phyloP scores from a whole-genome alignment of 2,329 filamentous ascomycete species.

The Stemphylium lycopersici region DNA sequence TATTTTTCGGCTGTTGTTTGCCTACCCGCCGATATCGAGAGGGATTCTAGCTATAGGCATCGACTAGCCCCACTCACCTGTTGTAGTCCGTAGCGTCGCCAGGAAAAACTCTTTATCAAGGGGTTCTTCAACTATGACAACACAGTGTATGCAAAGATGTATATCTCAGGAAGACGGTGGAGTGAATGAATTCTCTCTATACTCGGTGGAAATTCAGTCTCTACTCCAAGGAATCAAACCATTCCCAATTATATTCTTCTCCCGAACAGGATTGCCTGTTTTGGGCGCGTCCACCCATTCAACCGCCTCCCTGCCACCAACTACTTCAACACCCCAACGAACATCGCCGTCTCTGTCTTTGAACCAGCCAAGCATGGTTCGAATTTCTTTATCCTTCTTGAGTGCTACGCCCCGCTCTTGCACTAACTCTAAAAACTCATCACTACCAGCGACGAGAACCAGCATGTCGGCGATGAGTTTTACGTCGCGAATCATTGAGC shows the following conservation, averaged over 20 bases:
- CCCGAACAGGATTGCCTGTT: neutral
- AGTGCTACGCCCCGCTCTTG: conserved; percentile 18
- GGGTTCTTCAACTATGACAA: no score
- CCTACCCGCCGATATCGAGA: conserved; percentile 12
- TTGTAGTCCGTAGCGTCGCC: neutral
- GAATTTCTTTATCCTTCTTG: conserved; percentile 16
- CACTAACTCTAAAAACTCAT: conserved; percentile 26
- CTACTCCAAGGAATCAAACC: no score
- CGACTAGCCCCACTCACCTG: neutral
- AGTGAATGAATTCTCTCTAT: no score
- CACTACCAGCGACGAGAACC: conserved; percentile 31
- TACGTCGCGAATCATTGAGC: conserved; percentile 24
- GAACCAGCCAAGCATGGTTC: conserved; percentile 32
- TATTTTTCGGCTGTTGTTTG: neutral
- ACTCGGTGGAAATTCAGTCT: no score
- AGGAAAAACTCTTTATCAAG: no score
- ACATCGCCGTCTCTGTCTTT: conserved; percentile 21
- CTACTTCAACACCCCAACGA: conserved; percentile 33
- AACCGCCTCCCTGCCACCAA: conserved; percentile 23
- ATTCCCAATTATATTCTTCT: no score
- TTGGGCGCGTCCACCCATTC: conserved; percentile 24
- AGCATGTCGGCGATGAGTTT: conserved; percentile 33
- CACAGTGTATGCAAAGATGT: no score
- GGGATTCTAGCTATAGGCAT: conserved; percentile 8
- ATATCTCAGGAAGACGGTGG: no score